Percentiles rank a stretch among this genome's conserved stretches.
These are phyloP conservation scores for Metschnikowia peoriensis DNA, from an alignment of 805 yeast species.

Conservation along the genomic window DNA sequence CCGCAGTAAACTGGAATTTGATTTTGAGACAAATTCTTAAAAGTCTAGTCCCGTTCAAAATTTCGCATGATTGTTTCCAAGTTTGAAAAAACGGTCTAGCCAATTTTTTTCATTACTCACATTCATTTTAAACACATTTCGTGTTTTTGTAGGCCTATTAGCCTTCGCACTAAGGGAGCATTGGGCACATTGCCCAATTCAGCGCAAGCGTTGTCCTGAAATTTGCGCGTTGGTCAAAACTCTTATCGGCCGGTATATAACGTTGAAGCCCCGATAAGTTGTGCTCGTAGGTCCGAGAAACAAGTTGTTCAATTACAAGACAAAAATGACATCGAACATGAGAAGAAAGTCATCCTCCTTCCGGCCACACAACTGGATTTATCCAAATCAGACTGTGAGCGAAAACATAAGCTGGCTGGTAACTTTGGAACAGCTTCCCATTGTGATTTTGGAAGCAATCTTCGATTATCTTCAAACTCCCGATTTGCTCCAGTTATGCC, in stretches of 20 bases:
- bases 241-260: constrained; percentile 8
- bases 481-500: constrained; percentile 24
- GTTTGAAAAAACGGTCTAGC: too few species aligned
- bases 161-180: too few species aligned
- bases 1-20: too few species aligned
- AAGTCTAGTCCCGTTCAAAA: too few species aligned
- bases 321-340: background rate
- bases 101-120: too few species aligned
- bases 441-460: constrained; percentile 17
- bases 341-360: constrained; percentile 13
- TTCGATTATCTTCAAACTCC: constrained; percentile 20
- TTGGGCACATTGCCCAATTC: too few species aligned
- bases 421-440: constrained; percentile 23
- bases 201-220: background rate
- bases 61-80: too few species aligned
- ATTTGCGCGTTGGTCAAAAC: background rate
- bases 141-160: too few species aligned
- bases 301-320: background rate
- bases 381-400: background rate
- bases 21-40: too few species aligned
- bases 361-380: constrained; percentile 13
- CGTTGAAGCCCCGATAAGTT: too few species aligned
- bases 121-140: too few species aligned
- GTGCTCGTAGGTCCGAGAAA: too few species aligned
- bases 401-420: background rate